phyloP scores from a whole-genome alignment of 352 stramenopile species.

The Blastocystis sp. region DNA sequence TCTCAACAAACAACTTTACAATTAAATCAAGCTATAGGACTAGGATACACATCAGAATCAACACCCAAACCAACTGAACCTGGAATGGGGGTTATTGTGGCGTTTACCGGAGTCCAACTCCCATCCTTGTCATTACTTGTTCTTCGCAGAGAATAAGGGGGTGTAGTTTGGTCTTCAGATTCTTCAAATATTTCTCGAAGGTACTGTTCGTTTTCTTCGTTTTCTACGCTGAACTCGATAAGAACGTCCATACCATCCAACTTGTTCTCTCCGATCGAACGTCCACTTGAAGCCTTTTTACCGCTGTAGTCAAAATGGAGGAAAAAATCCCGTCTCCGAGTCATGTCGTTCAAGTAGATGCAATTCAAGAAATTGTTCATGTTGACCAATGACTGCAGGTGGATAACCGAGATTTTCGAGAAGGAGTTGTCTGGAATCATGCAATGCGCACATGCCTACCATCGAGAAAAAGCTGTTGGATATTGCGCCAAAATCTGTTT shows the following conservation, averaged over 20 bases:
- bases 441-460: not conserved
- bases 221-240: not conserved
- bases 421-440: constrained; percentile 37
- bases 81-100: constrained; percentile 19
- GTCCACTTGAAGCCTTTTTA: not conserved
- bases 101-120: constrained; percentile 20
- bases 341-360: constrained; percentile 51
- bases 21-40: constrained; percentile 12
- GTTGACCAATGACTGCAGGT: constrained; percentile 12
- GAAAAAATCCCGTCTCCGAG: not conserved
- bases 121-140: constrained; percentile 1
- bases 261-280: not conserved
- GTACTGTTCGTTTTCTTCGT: not conserved
- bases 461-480: constrained; percentile 40
- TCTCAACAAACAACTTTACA: not conserved
- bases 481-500: not conserved
- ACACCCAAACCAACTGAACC: constrained; percentile 11
- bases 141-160: not conserved
- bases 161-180: not conserved
- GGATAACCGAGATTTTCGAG: constrained; percentile 37
- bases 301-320: not conserved
- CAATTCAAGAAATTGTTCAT: constrained; percentile 52
- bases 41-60: constrained; percentile 31
- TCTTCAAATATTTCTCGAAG: constrained; percentile 27
- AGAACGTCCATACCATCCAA: not conserved